Percentiles rank a stretch among this genome's conserved stretches.
phyloP scores from a whole-genome alignment of 371 early-diverging fungal genomes.

The Dinochytrium kinnereticum region DNA sequence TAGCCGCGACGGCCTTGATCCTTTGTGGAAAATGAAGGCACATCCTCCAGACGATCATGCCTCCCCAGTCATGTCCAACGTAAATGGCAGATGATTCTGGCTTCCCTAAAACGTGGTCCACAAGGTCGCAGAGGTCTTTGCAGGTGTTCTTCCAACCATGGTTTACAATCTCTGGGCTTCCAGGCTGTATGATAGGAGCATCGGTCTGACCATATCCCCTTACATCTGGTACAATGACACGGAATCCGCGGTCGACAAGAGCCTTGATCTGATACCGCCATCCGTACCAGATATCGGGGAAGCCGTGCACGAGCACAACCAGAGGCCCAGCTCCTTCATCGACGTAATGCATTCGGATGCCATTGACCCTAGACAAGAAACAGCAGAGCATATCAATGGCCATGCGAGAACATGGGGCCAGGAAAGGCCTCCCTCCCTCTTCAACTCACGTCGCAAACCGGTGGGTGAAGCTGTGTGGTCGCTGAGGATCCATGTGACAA shows the following conservation, averaged over 20 bases:
- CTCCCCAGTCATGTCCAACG: slow-evolving; percentile 83
- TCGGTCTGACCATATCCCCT: slow-evolving; percentile 74
- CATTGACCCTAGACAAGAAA: slow-evolving; percentile 3
- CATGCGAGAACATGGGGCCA: too few relatives aligned
- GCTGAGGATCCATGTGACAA: background rate
- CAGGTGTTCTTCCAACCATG: slow-evolving; percentile 64
- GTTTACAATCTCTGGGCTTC: slow-evolving; percentile 13
- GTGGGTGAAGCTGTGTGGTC: background rate
- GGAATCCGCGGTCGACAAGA: slow-evolving; percentile 68
- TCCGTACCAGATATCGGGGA: slow-evolving; percentile 18
- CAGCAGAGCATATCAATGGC: background rate
- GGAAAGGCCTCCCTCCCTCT: too few relatives aligned
- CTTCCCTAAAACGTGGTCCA: slow-evolving; percentile 54
- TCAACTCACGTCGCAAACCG: background rate
- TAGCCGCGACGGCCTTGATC: slow-evolving; percentile 63
- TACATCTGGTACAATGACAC: slow-evolving; percentile 72
- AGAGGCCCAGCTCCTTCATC: slow-evolving; percentile 1
- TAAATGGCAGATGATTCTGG: slow-evolving; percentile 60
- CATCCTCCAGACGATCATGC: slow-evolving; percentile 69
- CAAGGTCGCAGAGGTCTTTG: slow-evolving; percentile 61
- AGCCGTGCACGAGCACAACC: slow-evolving; percentile 22
- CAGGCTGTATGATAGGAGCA: slow-evolving; percentile 54
- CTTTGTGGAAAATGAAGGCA: slow-evolving; percentile 69
- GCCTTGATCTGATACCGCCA: slow-evolving; percentile 77
- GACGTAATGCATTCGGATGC: slow-evolving; percentile 5